Percentiles rank a stretch among this genome's conserved stretches.
These are phyloP conservation scores for Aspergillus nanangensis DNA, from an alignment of 495 filamentous ascomycete genomes.

Conservation along the genomic window DNA sequence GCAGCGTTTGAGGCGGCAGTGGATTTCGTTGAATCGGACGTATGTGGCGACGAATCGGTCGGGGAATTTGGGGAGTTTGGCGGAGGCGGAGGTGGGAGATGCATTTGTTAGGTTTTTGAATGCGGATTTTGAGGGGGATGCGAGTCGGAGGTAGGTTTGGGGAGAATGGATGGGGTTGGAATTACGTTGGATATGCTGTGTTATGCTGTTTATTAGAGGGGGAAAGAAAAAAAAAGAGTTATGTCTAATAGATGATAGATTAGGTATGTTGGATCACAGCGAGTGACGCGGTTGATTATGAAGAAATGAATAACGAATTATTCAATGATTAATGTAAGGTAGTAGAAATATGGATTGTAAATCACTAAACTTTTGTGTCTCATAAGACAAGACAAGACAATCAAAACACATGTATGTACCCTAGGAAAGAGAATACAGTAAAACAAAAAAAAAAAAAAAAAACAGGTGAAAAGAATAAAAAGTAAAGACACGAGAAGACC, in stretches of 20 bases:
- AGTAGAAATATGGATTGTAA: no score
- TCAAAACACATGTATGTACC: conserved; percentile 4
- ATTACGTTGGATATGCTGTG: no score
- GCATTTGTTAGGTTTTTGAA: conserved; percentile 48
- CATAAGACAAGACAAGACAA: not conserved
- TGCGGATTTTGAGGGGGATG: conserved; percentile 32
- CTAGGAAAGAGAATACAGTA: conserved; percentile 2
- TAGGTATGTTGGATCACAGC: no score
- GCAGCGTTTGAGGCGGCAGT: conserved; percentile 80
- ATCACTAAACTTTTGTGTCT: no score
- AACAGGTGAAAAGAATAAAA: conserved; percentile 2
- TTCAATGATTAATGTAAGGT: no score
- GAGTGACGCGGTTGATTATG: no score
- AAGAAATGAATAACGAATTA: no score
- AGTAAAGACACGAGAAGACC: no score
- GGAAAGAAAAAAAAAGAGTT: no score
- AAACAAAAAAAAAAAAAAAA: conserved; percentile 1
- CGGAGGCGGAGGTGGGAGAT: conserved; percentile 33
- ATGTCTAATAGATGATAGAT: no score
- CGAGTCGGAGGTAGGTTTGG: conserved; percentile 9
- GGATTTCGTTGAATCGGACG: conserved; percentile 65
- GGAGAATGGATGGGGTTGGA: no score
- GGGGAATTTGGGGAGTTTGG: conserved; percentile 21
- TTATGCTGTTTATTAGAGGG: no score
- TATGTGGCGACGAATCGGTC: conserved; percentile 19